Evolutionary conservation across 768 basidiomycete genomes (phyloP).

Genomic region (Hygrophoropsis aurantiaca): DNA sequence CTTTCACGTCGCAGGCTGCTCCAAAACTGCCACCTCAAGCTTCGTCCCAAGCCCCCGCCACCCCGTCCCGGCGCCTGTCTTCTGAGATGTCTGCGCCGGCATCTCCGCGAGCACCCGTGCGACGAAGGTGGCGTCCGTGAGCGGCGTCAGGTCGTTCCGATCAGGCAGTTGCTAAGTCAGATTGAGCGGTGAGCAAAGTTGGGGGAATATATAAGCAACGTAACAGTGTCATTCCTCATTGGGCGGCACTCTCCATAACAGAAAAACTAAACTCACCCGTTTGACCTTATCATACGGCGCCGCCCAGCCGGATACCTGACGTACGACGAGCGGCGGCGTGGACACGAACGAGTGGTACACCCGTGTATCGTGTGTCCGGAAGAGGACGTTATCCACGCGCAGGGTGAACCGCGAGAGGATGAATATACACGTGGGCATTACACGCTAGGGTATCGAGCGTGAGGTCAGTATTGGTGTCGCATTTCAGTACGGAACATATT

Average conservation of each 20-base stretch:
- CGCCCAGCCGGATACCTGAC: constrained; percentile 90
- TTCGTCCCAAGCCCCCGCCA: constrained; percentile 83
- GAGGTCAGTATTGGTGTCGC: too few species aligned
- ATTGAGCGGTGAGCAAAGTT: too few species aligned
- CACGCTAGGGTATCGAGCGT: constrained; percentile 78
- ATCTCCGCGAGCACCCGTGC: constrained; percentile 67
- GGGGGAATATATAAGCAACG: too few species aligned
- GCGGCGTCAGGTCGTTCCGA: constrained; percentile 79
- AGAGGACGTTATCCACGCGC: constrained; percentile 92
- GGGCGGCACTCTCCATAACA: too few species aligned
- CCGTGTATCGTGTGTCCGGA: constrained; percentile 85
- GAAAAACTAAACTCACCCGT: constrained; percentile 45
- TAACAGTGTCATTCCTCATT: background rate
- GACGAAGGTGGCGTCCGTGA: constrained; percentile 87
- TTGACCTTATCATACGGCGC: constrained; percentile 82
- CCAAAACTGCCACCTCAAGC: constrained; percentile 51
- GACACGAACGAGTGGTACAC: constrained; percentile 83
- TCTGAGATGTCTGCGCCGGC: constrained; percentile 56
- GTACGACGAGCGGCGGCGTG: constrained; percentile 59
- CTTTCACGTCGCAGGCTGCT: background rate
- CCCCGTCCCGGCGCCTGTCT: constrained; percentile 66
- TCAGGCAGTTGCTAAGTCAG: constrained; percentile 63
- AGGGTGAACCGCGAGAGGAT: constrained; percentile 89
- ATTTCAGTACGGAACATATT: too few species aligned
- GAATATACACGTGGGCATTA: constrained; percentile 96